These are phyloP conservation scores for Beta corolliflora DNA, from an alignment of 179 eudicot species.

Conservation along the genomic window DNA sequence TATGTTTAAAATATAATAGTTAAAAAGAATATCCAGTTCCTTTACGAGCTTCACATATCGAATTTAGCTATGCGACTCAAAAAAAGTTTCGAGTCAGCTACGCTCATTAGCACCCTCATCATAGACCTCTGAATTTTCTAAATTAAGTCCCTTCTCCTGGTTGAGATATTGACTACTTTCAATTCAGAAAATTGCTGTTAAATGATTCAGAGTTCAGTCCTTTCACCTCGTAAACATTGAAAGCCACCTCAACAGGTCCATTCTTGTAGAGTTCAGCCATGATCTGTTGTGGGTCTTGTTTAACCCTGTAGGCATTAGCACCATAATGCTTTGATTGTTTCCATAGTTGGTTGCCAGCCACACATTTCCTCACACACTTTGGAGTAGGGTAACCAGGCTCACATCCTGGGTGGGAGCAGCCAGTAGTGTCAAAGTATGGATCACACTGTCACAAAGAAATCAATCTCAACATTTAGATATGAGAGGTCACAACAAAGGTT, in stretches of 20 bases:
- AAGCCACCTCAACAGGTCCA: conserved; percentile 90
- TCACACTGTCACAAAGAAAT: conserved; percentile 61
- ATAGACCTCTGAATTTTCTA: no score
- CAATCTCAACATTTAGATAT: not conserved
- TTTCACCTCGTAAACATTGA: conserved; percentile 84
- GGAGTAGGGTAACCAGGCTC: conserved; percentile 92
- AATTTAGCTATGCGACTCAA: no score
- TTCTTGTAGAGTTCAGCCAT: conserved; percentile 90
- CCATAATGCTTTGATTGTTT: conserved; percentile 72
- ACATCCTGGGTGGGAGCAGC: conserved; percentile 95
- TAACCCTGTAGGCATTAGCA: conserved; percentile 61
- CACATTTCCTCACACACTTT: conserved; percentile 67
- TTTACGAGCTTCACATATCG: no score
- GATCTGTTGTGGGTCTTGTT: conserved; percentile 58
- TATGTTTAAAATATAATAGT: no score
- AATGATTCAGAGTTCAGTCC: not conserved
- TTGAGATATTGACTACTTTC: not conserved
- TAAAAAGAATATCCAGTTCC: no score
- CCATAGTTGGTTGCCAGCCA: conserved; percentile 64
- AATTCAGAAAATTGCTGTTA: not conserved
- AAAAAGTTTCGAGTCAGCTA: no score
- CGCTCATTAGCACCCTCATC: no score
- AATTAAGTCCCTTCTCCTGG: not conserved
- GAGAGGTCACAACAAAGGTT: not conserved
- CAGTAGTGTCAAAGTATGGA: conserved; percentile 72